Base-by-base conservation (phyloP, 1,139 yeast genomes). In the Lodderomyces metapsilosis region DNA sequence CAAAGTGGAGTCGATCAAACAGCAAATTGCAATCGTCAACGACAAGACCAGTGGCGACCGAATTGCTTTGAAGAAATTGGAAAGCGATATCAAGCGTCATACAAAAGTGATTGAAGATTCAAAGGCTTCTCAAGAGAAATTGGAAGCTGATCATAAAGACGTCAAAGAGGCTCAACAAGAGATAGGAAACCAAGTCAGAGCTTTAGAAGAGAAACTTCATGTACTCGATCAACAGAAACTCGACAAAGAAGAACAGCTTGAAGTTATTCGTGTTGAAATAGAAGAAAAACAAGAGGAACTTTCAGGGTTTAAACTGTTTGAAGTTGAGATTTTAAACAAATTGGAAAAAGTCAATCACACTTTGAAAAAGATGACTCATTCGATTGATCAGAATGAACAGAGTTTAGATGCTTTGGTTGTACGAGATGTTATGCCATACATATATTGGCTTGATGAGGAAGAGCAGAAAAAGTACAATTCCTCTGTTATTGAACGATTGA, bases 1-100 rank as follows among this genome's bases (percentile, higher is more conserved):
- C 1, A 85, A 82, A 53, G 96, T 92, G 10, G 92, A 83, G 53
- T 84, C 94, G 1, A 70, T 86, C 31, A 71, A 72, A 38, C 88
- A 86, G 52, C 78, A 80, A 52, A 76, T 87, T 35, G 87, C 84
- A 44, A 76, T 85, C 16, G 64, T 80, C 17, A 69, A 66, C 27
- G 80, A 80, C 34, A 82, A 80, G 50, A 70, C 81, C n/a, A 73
- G 84, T 3, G 77, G 75, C 36, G 88, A 82, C 43, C 77, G 74
- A 46, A 64, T 84, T 53, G 68, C 79, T n/a, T 59, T 75, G 33
- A 76, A 82, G 38, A 91, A 88, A 58, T 64, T 84, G 8, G 82
- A 78, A 49, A 84, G 78, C 57, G 95, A 86, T 44, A 60, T 82
- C 33, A 77, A 74, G 48, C 76, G 84, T 51, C 74, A 77, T 42